Percentiles rank a stretch among this genome's conserved stretches.
phyloP scores from a whole-genome alignment of 768 basidiomycete species.

The Boletus edulis region DNA sequence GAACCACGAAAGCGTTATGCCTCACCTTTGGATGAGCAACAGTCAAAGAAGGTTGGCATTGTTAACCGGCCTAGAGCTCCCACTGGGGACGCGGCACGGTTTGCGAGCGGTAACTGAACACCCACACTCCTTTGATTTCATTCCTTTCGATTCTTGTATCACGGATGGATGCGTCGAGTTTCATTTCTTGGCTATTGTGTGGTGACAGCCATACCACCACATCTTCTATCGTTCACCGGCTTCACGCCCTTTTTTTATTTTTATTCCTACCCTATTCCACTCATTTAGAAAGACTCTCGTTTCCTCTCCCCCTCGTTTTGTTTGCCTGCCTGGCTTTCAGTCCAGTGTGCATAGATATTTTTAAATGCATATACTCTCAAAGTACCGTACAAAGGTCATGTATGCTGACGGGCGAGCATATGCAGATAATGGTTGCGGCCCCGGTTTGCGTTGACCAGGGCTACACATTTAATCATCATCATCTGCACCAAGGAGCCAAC shows the following conservation, averaged over 20 bases:
- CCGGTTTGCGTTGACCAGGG: neutral
- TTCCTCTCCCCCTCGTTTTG: constrained; percentile 22
- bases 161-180: constrained; percentile 14
- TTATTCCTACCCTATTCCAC: neutral
- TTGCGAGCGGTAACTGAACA: constrained; percentile 44
- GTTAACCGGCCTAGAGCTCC: constrained; percentile 65
- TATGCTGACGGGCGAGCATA: constrained; percentile 10
- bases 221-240: constrained; percentile 6
- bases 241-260: constrained; percentile 7
- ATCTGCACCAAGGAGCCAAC: constrained; percentile 93
- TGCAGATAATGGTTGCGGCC: constrained; percentile 11
- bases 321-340: constrained; percentile 19
- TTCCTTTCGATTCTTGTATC: constrained; percentile 10
- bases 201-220: constrained; percentile 9
- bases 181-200: constrained; percentile 17
- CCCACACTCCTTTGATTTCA: constrained; percentile 9
- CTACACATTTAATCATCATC: constrained; percentile 31
- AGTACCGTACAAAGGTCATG: constrained; percentile 15
- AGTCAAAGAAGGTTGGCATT: constrained; percentile 36
- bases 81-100: constrained; percentile 64
- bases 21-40: constrained; percentile 15
- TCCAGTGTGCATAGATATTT: constrained; percentile 26
- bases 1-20: constrained; percentile 8
- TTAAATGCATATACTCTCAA: constrained; percentile 16
- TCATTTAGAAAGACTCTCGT: constrained; percentile 19